Base-by-base conservation (phyloP, 257 asterid genomes). In the Plantago elongata region DNA sequence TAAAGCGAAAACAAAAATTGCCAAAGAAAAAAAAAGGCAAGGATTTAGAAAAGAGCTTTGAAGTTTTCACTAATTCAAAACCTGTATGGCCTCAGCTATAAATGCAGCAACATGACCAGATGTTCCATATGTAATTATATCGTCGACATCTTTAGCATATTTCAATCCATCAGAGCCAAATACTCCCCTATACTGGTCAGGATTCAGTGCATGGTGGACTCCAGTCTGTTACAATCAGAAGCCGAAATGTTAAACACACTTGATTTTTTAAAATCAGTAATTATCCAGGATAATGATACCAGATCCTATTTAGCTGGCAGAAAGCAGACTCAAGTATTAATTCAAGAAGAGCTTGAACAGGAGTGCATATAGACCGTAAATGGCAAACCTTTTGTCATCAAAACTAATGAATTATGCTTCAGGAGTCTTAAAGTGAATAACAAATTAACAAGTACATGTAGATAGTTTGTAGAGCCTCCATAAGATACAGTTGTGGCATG, bases 61-160 rank as follows among this genome's bases (percentile, higher is more conserved):
- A 15, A 43, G 47, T 51, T 8, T 30, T 45, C 29, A 61, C 62
- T 38, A 51, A 55, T 66, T 9, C 3, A 57, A 13, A 51, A 89
- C 99, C 95, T 92, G 99, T 77, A 92, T 86, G 74, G 96, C 93
- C 77, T 92, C 99, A 13, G 85, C 66, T 68, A 92, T 76, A 67
- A 92, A 92, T 37, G 88, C 96, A 60, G 90, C 97, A 70, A 86
- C 95, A 42, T 56, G 75, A 6, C 99, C 96, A 15, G 86, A 77
- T 52, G 99, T 89, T 75, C 97, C 99, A 38, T 81, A 89, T n/a
- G 87, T 65, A 45, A 92, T 81, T n/a, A 89, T 70, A 2, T 92
- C 97, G 14, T 92, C 95, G 67, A 92, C 95, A 27, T 92, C 99
- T 70, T 64, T 81, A 1, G 99, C 97, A 71, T 92, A 92, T 58